Base-by-base conservation (phyloP, 805 yeast species). In the Blastobotrys chiropterorum region DNA sequence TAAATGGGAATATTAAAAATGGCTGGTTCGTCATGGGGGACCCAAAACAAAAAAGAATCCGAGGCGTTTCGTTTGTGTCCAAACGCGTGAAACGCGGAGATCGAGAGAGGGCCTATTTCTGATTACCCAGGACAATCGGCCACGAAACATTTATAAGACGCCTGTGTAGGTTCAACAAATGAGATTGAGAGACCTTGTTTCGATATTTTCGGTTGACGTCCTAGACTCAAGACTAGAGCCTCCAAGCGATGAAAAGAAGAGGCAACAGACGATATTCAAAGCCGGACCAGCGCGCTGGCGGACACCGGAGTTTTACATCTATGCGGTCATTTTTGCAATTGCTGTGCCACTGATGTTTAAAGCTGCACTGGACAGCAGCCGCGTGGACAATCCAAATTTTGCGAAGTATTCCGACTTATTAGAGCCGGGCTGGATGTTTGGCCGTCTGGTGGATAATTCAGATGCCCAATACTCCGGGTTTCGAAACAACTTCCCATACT, bases 381-480 rank as follows among this genome's bases (percentile, higher is more conserved):
- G 57, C 71, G 81, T 59, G 6, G 21, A 53, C 1, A 88, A 86
- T 61, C 83, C 85, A 8, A 89, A 89, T 63, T 92, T 84, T 63
- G 75, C 77, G 16, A 72, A 72, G 47, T 89, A 78, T 62, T 77
- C 77, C 57, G 76, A 79, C 47, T 70, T 83, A 39, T 72, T 92
- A 48, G 75, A 84, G 26, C 73, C 80, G 3, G 98, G 99, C 3
- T 92, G 98, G 98, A 70, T 90, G 59, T 80, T 85, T 64, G 97
- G 96, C 6, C 71, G 96, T 21, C 85, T 59, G 8, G 62, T 67
- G 44, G 99, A 94, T 67, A 90, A 92, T 65, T 85, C 96, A 3
- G 99, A 94, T 65, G 73, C 76, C 31, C 99, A 94, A 67, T 94
- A 92, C 63, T 69, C 87, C 21, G 88, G 90, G 62, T 89, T 94